Conservation (phyloP, 495 filamentous ascomycete species). For the Aspergillus sparsus region DNA sequence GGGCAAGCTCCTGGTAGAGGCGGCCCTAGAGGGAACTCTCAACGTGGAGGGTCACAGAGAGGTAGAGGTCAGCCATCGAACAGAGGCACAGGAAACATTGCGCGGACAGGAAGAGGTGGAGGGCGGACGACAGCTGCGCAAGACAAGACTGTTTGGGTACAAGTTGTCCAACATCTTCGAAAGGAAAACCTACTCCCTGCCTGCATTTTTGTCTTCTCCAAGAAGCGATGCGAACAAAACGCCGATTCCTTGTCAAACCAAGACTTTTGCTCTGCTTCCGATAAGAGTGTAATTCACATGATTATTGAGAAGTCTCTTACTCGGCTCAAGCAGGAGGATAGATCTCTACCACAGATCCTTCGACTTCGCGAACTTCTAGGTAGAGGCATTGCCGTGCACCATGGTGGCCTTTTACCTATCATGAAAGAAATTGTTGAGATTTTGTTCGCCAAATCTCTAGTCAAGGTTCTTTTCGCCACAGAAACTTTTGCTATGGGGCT, state of each 20-base stretch:
- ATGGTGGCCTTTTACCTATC: slow-evolving; percentile 92
- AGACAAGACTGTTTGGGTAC: slow-evolving; percentile 96
- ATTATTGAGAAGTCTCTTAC: slow-evolving; percentile 95
- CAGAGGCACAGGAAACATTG: slow-evolving; percentile 81
- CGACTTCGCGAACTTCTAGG: slow-evolving; percentile 81
- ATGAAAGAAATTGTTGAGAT: slow-evolving; percentile 99
- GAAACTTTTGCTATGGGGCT: slow-evolving; percentile 99
- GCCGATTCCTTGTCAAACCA: slow-evolving; percentile 92
- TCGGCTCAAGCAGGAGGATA: slow-evolving; percentile 86
- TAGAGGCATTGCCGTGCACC: slow-evolving; percentile 92
- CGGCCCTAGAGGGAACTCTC: slow-evolving; percentile 32
- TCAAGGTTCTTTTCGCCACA: slow-evolving; percentile 95
- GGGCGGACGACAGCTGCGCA: slow-evolving; percentile 84
- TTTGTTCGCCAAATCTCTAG: slow-evolving; percentile 87
- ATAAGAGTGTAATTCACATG: slow-evolving; percentile 97
- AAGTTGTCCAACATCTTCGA: slow-evolving; percentile 84
- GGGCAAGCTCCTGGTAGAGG: slow-evolving; percentile 44
- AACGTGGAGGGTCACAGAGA: slow-evolving; percentile 53
- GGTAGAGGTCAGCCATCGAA: slow-evolving; percentile 59
- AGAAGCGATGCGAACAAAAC: slow-evolving; percentile 95
- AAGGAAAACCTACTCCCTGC: slow-evolving; percentile 84
- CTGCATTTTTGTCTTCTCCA: slow-evolving; percentile 98
- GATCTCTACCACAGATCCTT: slow-evolving; percentile 84
- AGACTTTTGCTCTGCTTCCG: slow-evolving; percentile 86
- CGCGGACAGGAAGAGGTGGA: slow-evolving; percentile 78